Percentiles rank a stretch among this genome's conserved stretches.
These are phyloP conservation scores for Umbelopsis sp. DNA, from an alignment of 371 early-diverging fungal genomes.

Conservation along the genomic window DNA sequence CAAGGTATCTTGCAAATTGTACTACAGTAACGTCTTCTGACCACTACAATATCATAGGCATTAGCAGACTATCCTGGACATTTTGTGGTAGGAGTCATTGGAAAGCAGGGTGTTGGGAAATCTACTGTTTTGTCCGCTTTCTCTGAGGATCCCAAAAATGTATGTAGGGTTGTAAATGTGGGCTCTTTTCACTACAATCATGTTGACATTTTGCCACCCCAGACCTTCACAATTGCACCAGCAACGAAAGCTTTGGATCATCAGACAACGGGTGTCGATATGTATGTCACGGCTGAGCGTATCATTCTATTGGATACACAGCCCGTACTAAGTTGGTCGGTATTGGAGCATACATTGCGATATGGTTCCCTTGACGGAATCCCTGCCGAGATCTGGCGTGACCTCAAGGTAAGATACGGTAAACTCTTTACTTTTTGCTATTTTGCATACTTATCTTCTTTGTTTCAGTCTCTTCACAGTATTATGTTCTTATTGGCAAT, in stretches of 20 bases:
- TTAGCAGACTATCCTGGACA: slow-evolving; percentile 76
- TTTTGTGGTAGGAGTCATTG: slow-evolving; percentile 76
- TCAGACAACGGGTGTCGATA: slow-evolving; percentile 70
- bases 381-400: slow-evolving; percentile 58
- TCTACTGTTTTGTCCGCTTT: slow-evolving; percentile 70
- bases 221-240: not conserved
- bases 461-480: slow-evolving; percentile 45
- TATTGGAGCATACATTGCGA: slow-evolving; percentile 56
- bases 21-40: no score
- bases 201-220: not conserved
- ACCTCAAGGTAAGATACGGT: slow-evolving; percentile 49
- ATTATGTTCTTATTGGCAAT: slow-evolving; percentile 65
- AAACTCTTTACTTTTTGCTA: not conserved
- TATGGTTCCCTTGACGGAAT: slow-evolving; percentile 45
- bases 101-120: slow-evolving; percentile 75
- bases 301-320: slow-evolving; percentile 71
- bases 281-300: slow-evolving; percentile 74
- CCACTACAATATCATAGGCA: slow-evolving; percentile 30
- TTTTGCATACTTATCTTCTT: not conserved
- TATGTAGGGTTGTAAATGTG: slow-evolving; percentile 21
- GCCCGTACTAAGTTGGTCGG: slow-evolving; percentile 59
- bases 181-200: not conserved
- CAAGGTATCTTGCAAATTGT: not conserved
- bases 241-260: slow-evolving; percentile 27
- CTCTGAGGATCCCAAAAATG: slow-evolving; percentile 43